These are phyloP conservation scores for Arabidopsis suecica DNA, from an alignment of 345 rosid genomes.

Conservation along the genomic window DNA sequence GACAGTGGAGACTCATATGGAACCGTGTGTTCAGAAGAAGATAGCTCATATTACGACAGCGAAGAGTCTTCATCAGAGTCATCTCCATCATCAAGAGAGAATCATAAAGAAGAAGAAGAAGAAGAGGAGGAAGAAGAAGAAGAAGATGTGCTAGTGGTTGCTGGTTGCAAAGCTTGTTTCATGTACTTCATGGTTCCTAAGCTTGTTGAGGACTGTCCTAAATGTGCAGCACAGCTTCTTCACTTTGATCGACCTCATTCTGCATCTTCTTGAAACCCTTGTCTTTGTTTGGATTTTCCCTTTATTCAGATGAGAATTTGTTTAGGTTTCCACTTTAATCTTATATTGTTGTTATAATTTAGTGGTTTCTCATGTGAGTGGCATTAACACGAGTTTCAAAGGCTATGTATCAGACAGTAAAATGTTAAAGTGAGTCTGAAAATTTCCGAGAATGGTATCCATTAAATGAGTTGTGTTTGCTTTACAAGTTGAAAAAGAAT, in stretches of 20 bases:
- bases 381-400: constrained; percentile 27
- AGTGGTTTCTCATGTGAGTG: constrained; percentile 22
- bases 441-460: not conserved
- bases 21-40: constrained; percentile 59
- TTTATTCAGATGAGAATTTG: constrained; percentile 36
- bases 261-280: constrained; percentile 50
- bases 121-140: constrained; percentile 41
- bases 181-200: constrained; percentile 99
- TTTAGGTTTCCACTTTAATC: constrained; percentile 29
- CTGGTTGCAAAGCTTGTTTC: constrained; percentile 93
- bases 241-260: constrained; percentile 78
- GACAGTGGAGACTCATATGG: constrained; percentile 52
- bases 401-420: constrained; percentile 3
- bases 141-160: constrained; percentile 82
- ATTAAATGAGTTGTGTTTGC: not conserved
- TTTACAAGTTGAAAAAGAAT: constrained; percentile 2
- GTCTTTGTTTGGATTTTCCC: constrained; percentile 10
- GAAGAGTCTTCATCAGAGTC: constrained; percentile 80
- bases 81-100: constrained; percentile 60
- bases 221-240: constrained; percentile 79
- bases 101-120: constrained; percentile 29
- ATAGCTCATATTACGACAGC: constrained; percentile 67
- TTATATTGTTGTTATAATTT: constrained; percentile 22
- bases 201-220: constrained; percentile 86
- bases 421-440: constrained; percentile 24